Evolutionary conservation across 1,139 yeast species (phyloP).

Genomic region (Scheffersomyces illinoinensis): DNA sequence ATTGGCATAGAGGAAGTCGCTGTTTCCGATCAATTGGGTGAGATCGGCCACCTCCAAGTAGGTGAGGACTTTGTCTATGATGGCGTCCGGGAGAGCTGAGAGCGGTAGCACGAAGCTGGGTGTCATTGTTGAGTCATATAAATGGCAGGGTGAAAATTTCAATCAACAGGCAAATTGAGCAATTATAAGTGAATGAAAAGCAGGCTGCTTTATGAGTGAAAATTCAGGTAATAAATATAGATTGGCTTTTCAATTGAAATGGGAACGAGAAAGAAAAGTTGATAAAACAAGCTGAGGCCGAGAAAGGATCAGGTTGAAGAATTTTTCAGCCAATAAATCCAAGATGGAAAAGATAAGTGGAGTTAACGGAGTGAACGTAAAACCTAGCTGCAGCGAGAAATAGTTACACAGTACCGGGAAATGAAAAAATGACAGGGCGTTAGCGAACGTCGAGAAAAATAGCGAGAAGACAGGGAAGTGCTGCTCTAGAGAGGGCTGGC

Average conservation of each 20-base stretch:
- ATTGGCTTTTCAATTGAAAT: background rate
- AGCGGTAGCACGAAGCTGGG: background rate
- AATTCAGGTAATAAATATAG: background rate
- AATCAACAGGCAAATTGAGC: background rate
- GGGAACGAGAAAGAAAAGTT: background rate
- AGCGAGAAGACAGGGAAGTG: background rate
- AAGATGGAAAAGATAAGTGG: background rate
- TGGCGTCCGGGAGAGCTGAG: background rate
- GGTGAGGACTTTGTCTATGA: background rate
- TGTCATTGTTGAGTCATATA: background rate
- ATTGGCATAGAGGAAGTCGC: background rate
- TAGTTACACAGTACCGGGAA: background rate
- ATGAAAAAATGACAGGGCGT: background rate
- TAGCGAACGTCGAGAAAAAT: background rate
- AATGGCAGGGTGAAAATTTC: too few species aligned
- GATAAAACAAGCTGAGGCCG: background rate
- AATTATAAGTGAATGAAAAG: background rate
- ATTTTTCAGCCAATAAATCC: background rate
- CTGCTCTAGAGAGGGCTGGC: background rate
- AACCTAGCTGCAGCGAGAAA: background rate
- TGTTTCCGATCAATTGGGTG: background rate
- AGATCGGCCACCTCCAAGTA: background rate
- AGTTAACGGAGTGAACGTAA: too few species aligned
- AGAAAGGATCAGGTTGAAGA: background rate
- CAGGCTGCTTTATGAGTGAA: background rate